Evolutionary conservation across 345 rosid genomes (phyloP).

Genomic region (sweet orange (Citrus sinensis)): DNA sequence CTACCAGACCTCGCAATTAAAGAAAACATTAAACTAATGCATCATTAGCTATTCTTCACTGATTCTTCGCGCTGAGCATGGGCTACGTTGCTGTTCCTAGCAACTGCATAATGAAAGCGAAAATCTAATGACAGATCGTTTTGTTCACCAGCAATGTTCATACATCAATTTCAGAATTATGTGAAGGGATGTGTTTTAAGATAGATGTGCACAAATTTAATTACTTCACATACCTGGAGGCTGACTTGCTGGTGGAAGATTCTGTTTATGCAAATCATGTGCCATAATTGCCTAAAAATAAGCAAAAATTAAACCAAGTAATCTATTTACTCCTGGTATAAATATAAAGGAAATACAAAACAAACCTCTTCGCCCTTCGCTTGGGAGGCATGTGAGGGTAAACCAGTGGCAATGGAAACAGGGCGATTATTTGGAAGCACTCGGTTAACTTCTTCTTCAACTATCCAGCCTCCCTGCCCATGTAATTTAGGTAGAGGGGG

Average conservation of each 20-base stretch:
- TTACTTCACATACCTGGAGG: constrained; percentile 42
- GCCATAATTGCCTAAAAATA: constrained; percentile 41
- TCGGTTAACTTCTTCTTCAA: constrained; percentile 55
- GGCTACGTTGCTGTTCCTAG: neutral
- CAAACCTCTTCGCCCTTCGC: constrained; percentile 75
- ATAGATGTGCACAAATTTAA: neutral
- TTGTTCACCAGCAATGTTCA: neutral
- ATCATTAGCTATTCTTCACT: neutral
- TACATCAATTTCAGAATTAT: neutral
- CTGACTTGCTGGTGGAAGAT: constrained; percentile 39
- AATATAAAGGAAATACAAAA: constrained; percentile 8
- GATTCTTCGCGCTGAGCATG: neutral
- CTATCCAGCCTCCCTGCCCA: constrained; percentile 66
- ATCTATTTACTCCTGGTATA: constrained; percentile 4
- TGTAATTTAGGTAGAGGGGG: constrained; percentile 67
- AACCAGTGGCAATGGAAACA: constrained; percentile 38
- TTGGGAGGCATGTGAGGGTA: constrained; percentile 40
- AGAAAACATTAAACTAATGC: neutral
- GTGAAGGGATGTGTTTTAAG: neutral
- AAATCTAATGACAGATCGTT: neutral
- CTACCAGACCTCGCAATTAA: neutral
- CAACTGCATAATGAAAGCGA: neutral
- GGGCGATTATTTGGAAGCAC: constrained; percentile 26
- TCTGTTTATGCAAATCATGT: constrained; percentile 43
- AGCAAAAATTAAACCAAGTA: constrained; percentile 6